Percentiles rank a stretch among this genome's conserved stretches.
These are phyloP conservation scores for Macrocybe gigantea DNA, from an alignment of 768 basidiomycete genomes.

Conservation along the genomic window DNA sequence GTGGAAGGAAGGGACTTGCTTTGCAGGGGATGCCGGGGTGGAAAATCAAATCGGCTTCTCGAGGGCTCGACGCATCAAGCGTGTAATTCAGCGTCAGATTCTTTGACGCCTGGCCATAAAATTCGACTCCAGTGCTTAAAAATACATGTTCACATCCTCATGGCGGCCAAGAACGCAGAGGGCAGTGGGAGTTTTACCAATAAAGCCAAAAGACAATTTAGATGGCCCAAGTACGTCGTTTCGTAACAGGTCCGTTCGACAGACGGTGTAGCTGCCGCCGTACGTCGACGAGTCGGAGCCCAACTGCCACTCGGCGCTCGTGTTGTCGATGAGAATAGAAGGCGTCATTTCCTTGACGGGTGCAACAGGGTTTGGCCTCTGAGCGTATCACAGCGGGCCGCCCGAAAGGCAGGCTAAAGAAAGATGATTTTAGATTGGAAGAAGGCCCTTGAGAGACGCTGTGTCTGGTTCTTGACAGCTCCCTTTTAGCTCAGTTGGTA, in stretches of 20 bases:
- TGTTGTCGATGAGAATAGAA: background rate
- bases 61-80: background rate
- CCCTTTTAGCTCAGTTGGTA: constrained; percentile 12
- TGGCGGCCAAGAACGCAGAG: background rate
- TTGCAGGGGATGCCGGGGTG: background rate
- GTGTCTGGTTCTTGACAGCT: background rate
- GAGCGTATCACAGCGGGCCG: too few relatives aligned
- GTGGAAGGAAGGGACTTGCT: background rate
- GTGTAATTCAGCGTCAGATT: constrained; percentile 3
- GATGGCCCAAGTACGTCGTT: background rate
- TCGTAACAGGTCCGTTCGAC: background rate
- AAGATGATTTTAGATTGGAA: too few relatives aligned
- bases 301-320: background rate
- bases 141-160: background rate
- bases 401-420: too few relatives aligned
- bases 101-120: constrained; percentile 3
- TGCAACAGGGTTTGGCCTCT: too few relatives aligned
- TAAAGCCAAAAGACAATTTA: background rate
- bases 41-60: background rate
- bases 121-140: background rate
- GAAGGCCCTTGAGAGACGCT: too few relatives aligned
- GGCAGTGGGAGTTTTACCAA: background rate
- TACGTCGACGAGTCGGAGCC: background rate
- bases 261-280: background rate
- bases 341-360: background rate